Conservation (phyloP, 139 green algal species). For the Chlamydomonas schloesseri region DNA sequence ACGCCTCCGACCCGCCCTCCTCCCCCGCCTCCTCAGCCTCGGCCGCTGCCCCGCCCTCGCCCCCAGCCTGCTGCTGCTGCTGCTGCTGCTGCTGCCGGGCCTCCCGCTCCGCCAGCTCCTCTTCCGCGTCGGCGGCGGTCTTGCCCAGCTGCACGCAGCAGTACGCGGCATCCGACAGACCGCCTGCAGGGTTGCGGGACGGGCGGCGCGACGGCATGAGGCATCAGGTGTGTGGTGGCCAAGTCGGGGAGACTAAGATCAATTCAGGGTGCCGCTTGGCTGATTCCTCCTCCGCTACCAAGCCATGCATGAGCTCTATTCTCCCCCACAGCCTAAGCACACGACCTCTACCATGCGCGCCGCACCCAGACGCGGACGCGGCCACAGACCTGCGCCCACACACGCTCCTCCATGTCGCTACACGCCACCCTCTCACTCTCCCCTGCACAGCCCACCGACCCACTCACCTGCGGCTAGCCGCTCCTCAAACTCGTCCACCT, state of each 20-base stretch:
- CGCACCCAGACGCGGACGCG: too few species aligned
- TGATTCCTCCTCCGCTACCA: too few species aligned
- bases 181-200: neutral
- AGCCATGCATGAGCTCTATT: too few species aligned
- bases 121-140: constrained; percentile 29
- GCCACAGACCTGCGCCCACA: too few species aligned
- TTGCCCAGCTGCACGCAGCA: constrained; percentile 26
- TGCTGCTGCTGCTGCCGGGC: constrained; percentile 9
- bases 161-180: constrained; percentile 12
- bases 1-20: neutral
- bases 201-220: too few species aligned
- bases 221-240: too few species aligned
- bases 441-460: too few species aligned
- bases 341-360: too few species aligned
- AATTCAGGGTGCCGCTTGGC: too few species aligned
- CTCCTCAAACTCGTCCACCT: constrained; percentile 23
- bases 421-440: neutral
- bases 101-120: constrained; percentile 28
- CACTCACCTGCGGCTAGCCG: constrained; percentile 9
- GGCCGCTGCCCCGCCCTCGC: neutral
- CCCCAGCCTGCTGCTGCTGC: neutral
- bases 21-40: neutral
- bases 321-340: too few species aligned
- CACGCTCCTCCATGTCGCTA: neutral
- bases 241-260: too few species aligned